These are phyloP conservation scores for Martiniozyma abietophila DNA, from an alignment of 805 yeast genomes.

Conservation along the genomic window DNA sequence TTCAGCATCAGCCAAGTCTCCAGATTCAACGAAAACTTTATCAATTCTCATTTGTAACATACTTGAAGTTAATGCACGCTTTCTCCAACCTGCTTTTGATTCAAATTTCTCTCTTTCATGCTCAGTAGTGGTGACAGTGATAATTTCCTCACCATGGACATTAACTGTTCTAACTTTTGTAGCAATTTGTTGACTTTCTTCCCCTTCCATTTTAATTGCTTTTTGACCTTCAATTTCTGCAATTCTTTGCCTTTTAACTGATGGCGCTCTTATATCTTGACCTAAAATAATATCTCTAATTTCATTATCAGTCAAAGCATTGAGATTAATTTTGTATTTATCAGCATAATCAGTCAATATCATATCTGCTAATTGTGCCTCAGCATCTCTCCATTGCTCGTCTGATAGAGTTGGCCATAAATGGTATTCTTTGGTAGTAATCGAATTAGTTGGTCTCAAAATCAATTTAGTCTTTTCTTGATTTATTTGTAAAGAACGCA, in stretches of 20 bases:
- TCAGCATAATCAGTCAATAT: conserved; percentile 78
- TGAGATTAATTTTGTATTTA: conserved; percentile 76
- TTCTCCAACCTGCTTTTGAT: conserved; percentile 87
- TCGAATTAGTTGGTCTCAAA: conserved; percentile 63
- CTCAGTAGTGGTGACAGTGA: conserved; percentile 83
- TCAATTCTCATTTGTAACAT: conserved; percentile 65
- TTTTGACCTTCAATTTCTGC: conserved; percentile 58
- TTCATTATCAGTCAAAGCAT: conserved; percentile 85
- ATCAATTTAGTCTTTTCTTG: conserved; percentile 69
- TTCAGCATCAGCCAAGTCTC: conserved; percentile 43
- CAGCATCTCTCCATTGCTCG: conserved; percentile 90
- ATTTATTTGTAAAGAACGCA: conserved; percentile 73
- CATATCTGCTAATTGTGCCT: conserved; percentile 77
- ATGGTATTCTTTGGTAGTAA: conserved; percentile 67
- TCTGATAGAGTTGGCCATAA: conserved; percentile 87
- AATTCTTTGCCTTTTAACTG: conserved; percentile 75
- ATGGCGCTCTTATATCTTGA: conserved; percentile 86
- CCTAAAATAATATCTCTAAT: conserved; percentile 91
- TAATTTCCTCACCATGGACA: conserved; percentile 94
- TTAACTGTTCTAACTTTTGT: conserved; percentile 75
- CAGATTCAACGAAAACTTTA: conserved; percentile 63
- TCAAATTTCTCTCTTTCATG: conserved; percentile 80
- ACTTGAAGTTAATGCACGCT: conserved; percentile 71
- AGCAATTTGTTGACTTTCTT: conserved; percentile 55
- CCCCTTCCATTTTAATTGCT: conserved; percentile 26